These are phyloP conservation scores for Aureobasidium sp. DNA, from an alignment of 2,329 filamentous ascomycete species.

Conservation along the genomic window DNA sequence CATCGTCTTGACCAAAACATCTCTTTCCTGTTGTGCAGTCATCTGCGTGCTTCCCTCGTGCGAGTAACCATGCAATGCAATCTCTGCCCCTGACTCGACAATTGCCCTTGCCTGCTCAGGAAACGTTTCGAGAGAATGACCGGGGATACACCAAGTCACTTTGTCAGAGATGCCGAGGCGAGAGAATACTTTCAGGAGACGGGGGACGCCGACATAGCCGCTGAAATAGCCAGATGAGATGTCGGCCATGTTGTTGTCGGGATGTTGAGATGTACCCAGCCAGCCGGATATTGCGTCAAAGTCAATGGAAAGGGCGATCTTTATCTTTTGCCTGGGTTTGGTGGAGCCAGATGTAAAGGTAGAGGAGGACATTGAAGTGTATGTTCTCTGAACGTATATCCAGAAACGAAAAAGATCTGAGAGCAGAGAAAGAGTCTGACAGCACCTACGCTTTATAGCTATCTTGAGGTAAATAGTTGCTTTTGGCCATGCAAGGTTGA, in stretches of 20 bases:
- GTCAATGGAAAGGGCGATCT: conserved; percentile 40
- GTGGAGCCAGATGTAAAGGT: background rate
- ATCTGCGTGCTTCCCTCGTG: conserved; percentile 43
- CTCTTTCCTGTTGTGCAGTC: conserved; percentile 43
- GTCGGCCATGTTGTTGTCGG: conserved; percentile 49
- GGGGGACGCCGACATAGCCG: conserved; percentile 50
- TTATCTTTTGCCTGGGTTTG: conserved; percentile 28
- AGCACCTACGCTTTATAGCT: background rate
- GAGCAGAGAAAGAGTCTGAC: background rate
- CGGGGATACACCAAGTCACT: conserved; percentile 55
- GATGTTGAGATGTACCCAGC: conserved; percentile 49
- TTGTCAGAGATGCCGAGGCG: conserved; percentile 46
- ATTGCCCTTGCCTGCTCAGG: conserved; percentile 45
- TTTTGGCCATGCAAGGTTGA: background rate
- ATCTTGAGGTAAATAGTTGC: background rate
- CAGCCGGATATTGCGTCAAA: conserved; percentile 56
- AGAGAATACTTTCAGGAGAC: conserved; percentile 48
- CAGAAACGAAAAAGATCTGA: too few species aligned
- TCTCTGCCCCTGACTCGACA: conserved; percentile 47
- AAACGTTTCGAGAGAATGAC: conserved; percentile 53
- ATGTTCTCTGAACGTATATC: too few species aligned
- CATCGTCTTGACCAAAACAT: conserved; percentile 45
- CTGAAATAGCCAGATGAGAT: conserved; percentile 51
- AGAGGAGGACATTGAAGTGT: background rate
- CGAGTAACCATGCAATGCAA: conserved; percentile 46